Evolutionary conservation across 2,329 filamentous ascomycete species (phyloP), one percentile per base, ranked within the genome.

Genomic region (Pleurostoma richardsiae): DNA sequence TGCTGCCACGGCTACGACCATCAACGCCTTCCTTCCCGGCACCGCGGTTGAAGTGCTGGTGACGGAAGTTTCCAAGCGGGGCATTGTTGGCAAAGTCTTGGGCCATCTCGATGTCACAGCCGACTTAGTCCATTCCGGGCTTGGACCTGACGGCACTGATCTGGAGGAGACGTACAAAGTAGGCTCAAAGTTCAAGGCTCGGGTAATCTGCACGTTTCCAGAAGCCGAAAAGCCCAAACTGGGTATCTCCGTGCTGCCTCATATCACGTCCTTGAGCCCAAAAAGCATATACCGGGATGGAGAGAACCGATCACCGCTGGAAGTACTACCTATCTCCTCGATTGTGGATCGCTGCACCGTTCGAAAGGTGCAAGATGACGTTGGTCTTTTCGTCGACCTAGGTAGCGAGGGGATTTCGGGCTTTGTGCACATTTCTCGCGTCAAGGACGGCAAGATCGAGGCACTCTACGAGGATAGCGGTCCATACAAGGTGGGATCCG

Each of bases 361-460:
- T 6, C 79, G 83, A 45, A 86, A 86, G 54, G 89, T 96, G 3
- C 87, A 95, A 54, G 74, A 83, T 4, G 83, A 85, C 3, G 80
- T 92, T 50, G 95, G 94, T 45, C 73, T 96, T 3, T 96, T 95
- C 58, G 76, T 91, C 11, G 80, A 88, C 54, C 68, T 92, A 29
- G 84, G 83, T 3, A 68, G 85, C 5, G 72, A 79, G 39, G 80
- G 83, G 30, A 73, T 92, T 3, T 73, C 80, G n/a, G 89, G 89
- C 7, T 99, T 96, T 59, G 90, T 95, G 27, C 94, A 99, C 65
- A 95, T 99, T 54, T 99, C 94, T 1, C 82, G 88, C 53, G 80
- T 99, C 51, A 87, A 92, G 49, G 92, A 99, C 63, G 85, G 86
- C 55, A 95, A 94, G 64, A 79, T 96, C 45, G 94, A 97, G 52